Evolutionary conservation across 768 basidiomycete genomes (phyloP), one percentile per base, ranked within the genome.

Genomic region (Xerocomus spinulosus): DNA sequence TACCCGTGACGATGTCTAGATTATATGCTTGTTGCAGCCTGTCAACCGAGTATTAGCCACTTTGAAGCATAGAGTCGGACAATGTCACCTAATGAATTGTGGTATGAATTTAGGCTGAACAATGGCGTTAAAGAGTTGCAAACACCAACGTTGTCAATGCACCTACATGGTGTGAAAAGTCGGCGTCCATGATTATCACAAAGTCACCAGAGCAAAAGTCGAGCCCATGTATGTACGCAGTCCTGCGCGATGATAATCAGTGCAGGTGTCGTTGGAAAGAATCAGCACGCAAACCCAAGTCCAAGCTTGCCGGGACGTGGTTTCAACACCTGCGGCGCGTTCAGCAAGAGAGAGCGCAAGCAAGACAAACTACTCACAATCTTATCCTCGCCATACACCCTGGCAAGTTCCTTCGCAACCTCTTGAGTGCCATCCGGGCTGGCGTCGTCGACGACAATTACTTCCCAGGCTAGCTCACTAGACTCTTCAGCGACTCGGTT

Each of bases 151-250:
- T 2, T 4, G 24, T 15, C 1, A 24, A 42, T 41, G n/a, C 17
- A 70, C 86, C 37, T 69, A 92, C 92, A 56, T 95, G 92, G 61
- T 95, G 92, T 5, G 91, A 93, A 68, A 95, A 93, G 70, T 95
- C 92, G 42, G 92, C 92, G 58, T 95, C 92, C 92, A 95, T 95
- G 64, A 95, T 94, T 61, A 94, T 89, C 18, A 93, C 90, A 70
- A 93, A 95, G 68, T 91, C 89, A 9, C 92, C 92, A 0, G 84
- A 84, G 56, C 85, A 87, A 67, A 88, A 94, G 57, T 90, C 84
- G 40, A 95, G 73, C 12, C 92, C 92, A 61, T 95, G 87, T 30
- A 94, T 87, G 62, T 95, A 95, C 28, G 92, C 92, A 18, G 92
- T 93, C 47, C 90, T 92, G 52, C 70, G 30, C 50, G 42, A 46